phyloP scores from a whole-genome alignment of 371 early-diverging fungal species.

The Mortierella sp. region DNA sequence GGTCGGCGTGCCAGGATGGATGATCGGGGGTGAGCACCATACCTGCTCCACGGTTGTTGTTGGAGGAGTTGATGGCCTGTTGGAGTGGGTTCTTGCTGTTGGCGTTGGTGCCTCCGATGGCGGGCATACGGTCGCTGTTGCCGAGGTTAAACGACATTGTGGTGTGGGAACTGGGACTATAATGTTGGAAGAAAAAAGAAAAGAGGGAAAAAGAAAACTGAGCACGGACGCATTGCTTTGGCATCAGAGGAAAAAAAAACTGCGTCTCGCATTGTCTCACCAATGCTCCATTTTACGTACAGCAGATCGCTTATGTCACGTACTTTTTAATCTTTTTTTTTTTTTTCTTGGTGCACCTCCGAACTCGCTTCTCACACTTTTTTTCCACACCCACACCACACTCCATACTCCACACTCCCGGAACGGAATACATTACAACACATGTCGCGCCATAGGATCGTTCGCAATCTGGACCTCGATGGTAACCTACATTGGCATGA shows the following conservation, averaged over 20 bases:
- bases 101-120: slow-evolving; percentile 2
- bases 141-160: slow-evolving; percentile 48
- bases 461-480: slow-evolving; percentile 78
- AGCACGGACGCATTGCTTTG: slow-evolving; percentile 6
- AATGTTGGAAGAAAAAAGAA: background rate
- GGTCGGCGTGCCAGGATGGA: slow-evolving; percentile 33
- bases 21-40: slow-evolving; percentile 55
- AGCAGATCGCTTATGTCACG: background rate
- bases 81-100: slow-evolving; percentile 24
- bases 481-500: slow-evolving; percentile 59
- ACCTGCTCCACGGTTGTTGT: slow-evolving; percentile 27
- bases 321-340: slow-evolving; percentile 9
- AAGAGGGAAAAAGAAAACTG: background rate
- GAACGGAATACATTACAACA: background rate
- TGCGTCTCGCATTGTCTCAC: too few relatives aligned
- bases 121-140: slow-evolving; percentile 35
- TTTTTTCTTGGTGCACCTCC: background rate
- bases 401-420: background rate
- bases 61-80: slow-evolving; percentile 33
- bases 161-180: too few relatives aligned
- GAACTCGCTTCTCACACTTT: background rate
- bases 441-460: slow-evolving; percentile 83
- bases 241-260: background rate
- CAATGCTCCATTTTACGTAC: slow-evolving; percentile 5
- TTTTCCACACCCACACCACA: background rate